Evolutionary conservation across 2,329 filamentous ascomycete species (phyloP), one percentile per base, ranked within the genome.

Genomic region (Penicillium expansum): DNA sequence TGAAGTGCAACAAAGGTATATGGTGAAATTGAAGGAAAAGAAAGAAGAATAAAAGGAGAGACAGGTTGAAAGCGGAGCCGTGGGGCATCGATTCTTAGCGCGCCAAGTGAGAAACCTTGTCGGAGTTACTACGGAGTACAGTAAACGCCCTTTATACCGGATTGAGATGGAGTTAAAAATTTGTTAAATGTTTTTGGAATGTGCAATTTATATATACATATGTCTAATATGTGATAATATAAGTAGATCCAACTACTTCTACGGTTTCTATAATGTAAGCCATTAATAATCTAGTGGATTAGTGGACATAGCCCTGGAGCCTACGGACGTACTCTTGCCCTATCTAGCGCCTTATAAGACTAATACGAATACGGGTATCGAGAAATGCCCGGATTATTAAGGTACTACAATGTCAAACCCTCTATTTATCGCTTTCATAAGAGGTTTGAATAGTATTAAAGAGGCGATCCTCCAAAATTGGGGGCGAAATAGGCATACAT

Each of bases 51-150:
- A 43, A 42, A 48, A 57, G 47, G 38, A 45, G 53, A 57, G 38
- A 45, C 52, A 57, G 18, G 24, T 47, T 61, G 27, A 58, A 60
- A 61, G 63, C 61, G 66, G 61, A 67, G 57, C 61, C 62, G 66
- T 65, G 67, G 67, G 65, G 66, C 61, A 48, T 50, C 49, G 57
- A 60, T 65, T 44, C 61, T 64, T 60, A 49, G 59, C 48, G 52
- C 52, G 61, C 63, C 59, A 61, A 64, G 58, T 49, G 38, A 7
- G 41, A 27, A 43, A 43, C 41, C 41, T 27, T 27, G 41, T 42
- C 22, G 14, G 37, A 39, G 37, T 18, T 7, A 43, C 41, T 13
- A n/a, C 16, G 14, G 14, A 41, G 20, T 2, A 1, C 20, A 22
- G 9, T 39, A 4, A 41, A 41, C 6, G 3, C 18, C 20, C 14